phyloP scores from a whole-genome alignment of 768 basidiomycete genomes.

The Cantharellus anzutake region DNA sequence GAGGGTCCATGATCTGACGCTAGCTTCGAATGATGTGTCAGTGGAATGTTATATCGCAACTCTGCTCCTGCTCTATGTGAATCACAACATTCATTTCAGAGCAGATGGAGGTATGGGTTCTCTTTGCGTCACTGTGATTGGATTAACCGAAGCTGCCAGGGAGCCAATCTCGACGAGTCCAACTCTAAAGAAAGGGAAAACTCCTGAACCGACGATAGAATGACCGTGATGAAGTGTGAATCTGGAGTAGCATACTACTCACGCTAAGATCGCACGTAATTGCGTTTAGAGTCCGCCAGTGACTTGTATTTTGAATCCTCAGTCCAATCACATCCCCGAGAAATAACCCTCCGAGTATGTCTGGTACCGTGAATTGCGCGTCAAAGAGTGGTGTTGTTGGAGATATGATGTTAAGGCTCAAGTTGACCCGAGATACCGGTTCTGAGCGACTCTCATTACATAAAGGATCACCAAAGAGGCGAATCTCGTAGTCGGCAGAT shows the following conservation, averaged over 20 bases:
- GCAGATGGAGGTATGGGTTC: no score
- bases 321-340: constrained; percentile 6
- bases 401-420: not conserved
- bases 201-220: not conserved
- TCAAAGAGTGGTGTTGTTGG: not conserved
- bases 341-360: constrained; percentile 4
- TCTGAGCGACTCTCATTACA: not conserved
- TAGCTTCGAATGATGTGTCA: not conserved
- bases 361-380: constrained; percentile 1
- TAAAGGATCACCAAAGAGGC: constrained; percentile 7
- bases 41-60: not conserved
- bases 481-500: constrained; percentile 6
- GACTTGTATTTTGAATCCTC: not conserved
- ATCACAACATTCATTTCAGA: no score
- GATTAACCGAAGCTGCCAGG: not conserved
- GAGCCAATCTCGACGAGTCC: not conserved
- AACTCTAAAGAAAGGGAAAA: not conserved
- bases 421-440: not conserved
- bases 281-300: not conserved
- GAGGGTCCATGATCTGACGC: not conserved
- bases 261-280: not conserved
- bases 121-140: not conserved
- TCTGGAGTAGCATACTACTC: not conserved
- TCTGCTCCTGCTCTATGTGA: no score
- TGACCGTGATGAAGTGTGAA: not conserved